Evolutionary conservation across 768 basidiomycete genomes (phyloP).

Genomic region (Rhodotorula graminis): DNA sequence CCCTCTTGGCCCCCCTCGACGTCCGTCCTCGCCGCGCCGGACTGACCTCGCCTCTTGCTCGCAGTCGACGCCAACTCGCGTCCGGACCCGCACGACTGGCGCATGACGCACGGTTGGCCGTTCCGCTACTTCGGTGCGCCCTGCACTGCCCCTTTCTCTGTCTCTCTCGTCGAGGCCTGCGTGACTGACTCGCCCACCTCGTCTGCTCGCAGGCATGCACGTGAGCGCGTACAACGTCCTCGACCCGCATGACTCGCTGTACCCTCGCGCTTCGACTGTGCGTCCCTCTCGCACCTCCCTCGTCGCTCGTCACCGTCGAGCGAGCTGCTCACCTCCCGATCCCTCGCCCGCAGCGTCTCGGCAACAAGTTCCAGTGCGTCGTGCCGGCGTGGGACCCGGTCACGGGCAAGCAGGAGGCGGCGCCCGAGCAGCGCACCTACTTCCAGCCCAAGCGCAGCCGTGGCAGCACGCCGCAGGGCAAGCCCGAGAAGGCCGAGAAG

Average conservation of each 20-base stretch:
- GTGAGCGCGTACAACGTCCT: conserved; percentile 33
- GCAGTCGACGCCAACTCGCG: not conserved
- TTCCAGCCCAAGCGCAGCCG: conserved; percentile 28
- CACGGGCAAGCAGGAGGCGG: not conserved
- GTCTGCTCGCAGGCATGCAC: conserved; percentile 32
- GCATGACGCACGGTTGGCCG: conserved; percentile 78
- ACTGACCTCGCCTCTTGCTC: not conserved
- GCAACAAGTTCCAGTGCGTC: conserved; percentile 37
- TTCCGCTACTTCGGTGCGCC: conserved; percentile 72
- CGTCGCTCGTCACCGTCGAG: not conserved
- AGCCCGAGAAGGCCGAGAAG: not conserved
- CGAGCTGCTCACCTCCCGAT: not conserved
- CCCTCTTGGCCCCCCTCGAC: no score
- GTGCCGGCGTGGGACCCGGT: conserved; percentile 36
- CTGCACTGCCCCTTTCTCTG: no score
- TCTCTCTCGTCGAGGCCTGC: not conserved
- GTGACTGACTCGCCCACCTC: conserved; percentile 42
- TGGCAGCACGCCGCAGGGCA: conserved; percentile 5
- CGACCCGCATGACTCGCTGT: conserved; percentile 90
- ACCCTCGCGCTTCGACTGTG: conserved; percentile 76
- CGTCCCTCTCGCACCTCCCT: not conserved
- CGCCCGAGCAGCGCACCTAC: conserved; percentile 9
- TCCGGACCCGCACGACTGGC: conserved; percentile 48
- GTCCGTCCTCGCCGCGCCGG: not conserved
- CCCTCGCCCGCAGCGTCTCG: conserved; percentile 26